phyloP scores from a whole-genome alignment of 2,329 filamentous ascomycete species.

The Xylaria sp. region DNA sequence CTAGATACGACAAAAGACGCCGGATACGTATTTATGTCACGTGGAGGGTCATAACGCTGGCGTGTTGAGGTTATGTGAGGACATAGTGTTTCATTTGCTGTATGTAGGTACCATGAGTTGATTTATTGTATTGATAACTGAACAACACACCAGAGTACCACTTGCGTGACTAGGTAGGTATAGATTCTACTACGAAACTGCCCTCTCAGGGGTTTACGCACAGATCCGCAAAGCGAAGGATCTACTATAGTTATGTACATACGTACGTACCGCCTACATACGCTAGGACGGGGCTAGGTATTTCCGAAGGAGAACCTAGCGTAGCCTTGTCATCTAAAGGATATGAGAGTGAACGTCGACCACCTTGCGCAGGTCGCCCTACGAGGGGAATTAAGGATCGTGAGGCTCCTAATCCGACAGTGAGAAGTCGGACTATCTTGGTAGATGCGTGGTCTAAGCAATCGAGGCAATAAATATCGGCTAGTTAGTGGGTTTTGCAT shows the following conservation, averaged over 20 bases:
- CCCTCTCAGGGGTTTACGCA: not conserved
- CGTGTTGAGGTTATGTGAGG: too few relatives aligned
- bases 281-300: not conserved
- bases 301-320: not conserved
- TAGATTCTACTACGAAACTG: not conserved
- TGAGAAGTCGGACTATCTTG: not conserved
- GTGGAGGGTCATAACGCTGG: too few relatives aligned
- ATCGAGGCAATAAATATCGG: not conserved
- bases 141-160: too few relatives aligned
- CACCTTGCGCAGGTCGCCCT: not conserved
- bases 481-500: not conserved
- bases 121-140: too few relatives aligned
- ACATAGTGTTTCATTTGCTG: too few relatives aligned
- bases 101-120: too few relatives aligned
- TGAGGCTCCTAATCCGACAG: not conserved
- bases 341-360: not conserved
- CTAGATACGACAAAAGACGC: too few relatives aligned
- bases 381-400: not conserved
- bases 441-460: not conserved
- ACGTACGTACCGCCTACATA: not conserved
- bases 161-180: too few relatives aligned
- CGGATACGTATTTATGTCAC: too few relatives aligned
- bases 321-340: not conserved
- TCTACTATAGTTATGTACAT: not conserved
- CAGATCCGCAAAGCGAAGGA: not conserved